These are phyloP conservation scores for Amborella trichopoda DNA, from an alignment of 164 flowering plant genomes.

Conservation along the genomic window DNA sequence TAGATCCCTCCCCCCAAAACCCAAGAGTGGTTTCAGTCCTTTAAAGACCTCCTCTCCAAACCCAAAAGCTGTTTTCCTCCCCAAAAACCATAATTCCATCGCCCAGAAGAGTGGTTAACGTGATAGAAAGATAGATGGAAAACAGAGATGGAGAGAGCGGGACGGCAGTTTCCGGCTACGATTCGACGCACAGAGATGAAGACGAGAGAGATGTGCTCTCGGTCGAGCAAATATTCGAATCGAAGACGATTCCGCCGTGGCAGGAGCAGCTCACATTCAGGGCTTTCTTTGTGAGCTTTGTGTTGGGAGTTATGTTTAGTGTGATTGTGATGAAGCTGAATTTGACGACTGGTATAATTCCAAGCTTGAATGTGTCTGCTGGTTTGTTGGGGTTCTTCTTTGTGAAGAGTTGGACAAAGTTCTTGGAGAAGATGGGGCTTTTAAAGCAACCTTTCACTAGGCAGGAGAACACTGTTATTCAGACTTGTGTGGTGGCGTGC, in stretches of 20 bases:
- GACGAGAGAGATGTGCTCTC: conserved; percentile 1
- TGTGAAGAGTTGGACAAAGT: conserved; percentile 30
- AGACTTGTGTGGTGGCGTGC: conserved; percentile 12
- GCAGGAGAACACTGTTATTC: conserved; percentile 15
- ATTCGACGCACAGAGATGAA: conserved; percentile 1
- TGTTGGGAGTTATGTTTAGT: conserved; percentile 34
- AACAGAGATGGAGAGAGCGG: no score
- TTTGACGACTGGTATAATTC: conserved; percentile 48
- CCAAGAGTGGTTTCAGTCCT: no score
- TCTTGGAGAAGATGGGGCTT: conserved; percentile 15
- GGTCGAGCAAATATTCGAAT: conserved; percentile 24
- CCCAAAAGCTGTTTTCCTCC: no score
- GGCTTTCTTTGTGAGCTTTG: conserved; percentile 29
- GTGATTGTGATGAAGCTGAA: conserved; percentile 32
- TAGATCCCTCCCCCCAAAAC: no score
- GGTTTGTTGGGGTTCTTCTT: conserved; percentile 42
- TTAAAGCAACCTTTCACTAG: conserved; percentile 12
- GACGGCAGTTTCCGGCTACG: no score
- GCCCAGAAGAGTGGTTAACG: no score
- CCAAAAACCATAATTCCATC: no score
- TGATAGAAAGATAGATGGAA: no score
- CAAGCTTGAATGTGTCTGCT: conserved; percentile 52
- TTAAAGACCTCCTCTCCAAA: no score
- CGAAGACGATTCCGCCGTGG: conserved; percentile 33
- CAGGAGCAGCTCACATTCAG: conserved; percentile 38